Evolutionary conservation across 805 yeast genomes (phyloP).

Genomic region (Hanseniaspora osmophila): DNA sequence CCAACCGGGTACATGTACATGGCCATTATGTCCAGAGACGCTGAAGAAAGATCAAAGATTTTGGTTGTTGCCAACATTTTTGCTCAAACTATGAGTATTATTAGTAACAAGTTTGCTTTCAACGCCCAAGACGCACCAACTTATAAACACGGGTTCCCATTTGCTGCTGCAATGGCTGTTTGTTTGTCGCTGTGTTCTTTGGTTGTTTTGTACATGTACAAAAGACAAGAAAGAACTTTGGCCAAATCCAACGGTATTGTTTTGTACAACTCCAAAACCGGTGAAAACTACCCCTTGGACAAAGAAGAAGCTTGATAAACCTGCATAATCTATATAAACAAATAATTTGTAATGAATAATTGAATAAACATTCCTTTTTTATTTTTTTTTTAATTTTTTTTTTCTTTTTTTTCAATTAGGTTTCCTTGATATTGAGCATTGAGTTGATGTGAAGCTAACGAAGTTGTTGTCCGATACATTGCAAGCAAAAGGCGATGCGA

Average conservation of each 20-base stretch:
- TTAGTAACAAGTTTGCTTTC: slow-evolving; percentile 33
- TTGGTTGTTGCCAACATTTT: slow-evolving; percentile 37
- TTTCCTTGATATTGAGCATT: neutral
- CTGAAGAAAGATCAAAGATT: slow-evolving; percentile 37
- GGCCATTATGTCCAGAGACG: slow-evolving; percentile 42
- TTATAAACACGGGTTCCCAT: slow-evolving; percentile 38
- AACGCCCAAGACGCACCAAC: slow-evolving; percentile 41
- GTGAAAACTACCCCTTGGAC: slow-evolving; percentile 8
- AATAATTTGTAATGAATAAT: neutral
- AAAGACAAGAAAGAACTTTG: slow-evolving; percentile 25
- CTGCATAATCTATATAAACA: too few relatives aligned
- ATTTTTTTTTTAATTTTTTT: too few relatives aligned
- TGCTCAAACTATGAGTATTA: slow-evolving; percentile 41
- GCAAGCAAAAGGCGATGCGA: too few relatives aligned
- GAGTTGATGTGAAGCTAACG: too few relatives aligned
- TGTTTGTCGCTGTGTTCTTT: slow-evolving; percentile 15
- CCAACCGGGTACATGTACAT: slow-evolving; percentile 46
- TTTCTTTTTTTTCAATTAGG: neutral
- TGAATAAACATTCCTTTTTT: neutral
- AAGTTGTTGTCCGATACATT: too few relatives aligned
- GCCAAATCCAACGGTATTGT: slow-evolving; percentile 27
- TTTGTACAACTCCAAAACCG: slow-evolving; percentile 15
- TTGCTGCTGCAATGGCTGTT: slow-evolving; percentile 26
- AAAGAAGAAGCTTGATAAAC: slow-evolving; percentile 6
- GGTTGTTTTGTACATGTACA: slow-evolving; percentile 23